These are phyloP conservation scores for Cnidoscolus chayamansa DNA, from an alignment of 441 rosid species.

Conservation along the genomic window DNA sequence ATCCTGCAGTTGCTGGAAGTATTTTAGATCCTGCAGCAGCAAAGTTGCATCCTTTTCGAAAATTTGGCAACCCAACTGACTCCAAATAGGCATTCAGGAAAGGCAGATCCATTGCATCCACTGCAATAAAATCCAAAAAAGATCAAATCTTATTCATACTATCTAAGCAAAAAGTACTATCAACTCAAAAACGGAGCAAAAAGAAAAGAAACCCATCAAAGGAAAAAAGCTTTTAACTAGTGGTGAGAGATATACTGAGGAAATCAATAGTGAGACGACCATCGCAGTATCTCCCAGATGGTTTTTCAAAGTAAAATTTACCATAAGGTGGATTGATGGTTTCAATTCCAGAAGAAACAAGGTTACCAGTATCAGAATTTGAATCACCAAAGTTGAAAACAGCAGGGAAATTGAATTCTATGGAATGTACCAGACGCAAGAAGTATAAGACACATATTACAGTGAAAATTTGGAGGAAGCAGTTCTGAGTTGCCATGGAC, in stretches of 20 bases:
- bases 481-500: slow-evolving; percentile 38
- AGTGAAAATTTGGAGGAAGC: slow-evolving; percentile 25
- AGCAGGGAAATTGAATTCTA: slow-evolving; percentile 45
- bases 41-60: slow-evolving; percentile 80
- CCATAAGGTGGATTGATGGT: slow-evolving; percentile 39
- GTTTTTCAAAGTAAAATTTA: slow-evolving; percentile 34
- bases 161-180: too few species aligned
- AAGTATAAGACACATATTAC: slow-evolving; percentile 33
- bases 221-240: neutral
- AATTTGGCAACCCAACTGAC: slow-evolving; percentile 75
- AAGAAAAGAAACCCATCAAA: neutral
- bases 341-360: slow-evolving; percentile 40
- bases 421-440: slow-evolving; percentile 38
- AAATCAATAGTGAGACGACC: slow-evolving; percentile 48
- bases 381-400: slow-evolving; percentile 56
- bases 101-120: slow-evolving; percentile 89
- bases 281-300: slow-evolving; percentile 45
- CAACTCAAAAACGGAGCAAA: neutral
- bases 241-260: slow-evolving; percentile 44
- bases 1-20: slow-evolving; percentile 66
- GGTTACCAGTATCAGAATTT: slow-evolving; percentile 51
- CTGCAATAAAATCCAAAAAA: slow-evolving; percentile 32
- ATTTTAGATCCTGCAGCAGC: slow-evolving; percentile 87
- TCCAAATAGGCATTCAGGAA: slow-evolving; percentile 89
- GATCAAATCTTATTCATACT: too few species aligned